Conservation (phyloP, 495 filamentous ascomycete genomes). For the Platismatia glauca region DNA sequence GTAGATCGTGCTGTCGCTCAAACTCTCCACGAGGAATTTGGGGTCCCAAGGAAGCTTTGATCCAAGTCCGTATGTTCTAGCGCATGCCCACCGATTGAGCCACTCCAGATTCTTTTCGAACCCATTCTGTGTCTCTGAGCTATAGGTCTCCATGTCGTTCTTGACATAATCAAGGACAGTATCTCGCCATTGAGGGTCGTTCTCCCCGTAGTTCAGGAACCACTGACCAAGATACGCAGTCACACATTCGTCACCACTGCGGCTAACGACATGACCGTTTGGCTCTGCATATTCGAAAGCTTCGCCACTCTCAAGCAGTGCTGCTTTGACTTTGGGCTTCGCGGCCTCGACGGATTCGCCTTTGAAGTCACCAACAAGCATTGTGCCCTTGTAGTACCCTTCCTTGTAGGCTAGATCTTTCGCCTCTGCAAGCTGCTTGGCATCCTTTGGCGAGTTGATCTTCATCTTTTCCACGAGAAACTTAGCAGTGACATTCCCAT, state of each 20-base stretch:
- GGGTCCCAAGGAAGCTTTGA: slow-evolving; percentile 94
- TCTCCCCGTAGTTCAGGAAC: slow-evolving; percentile 93
- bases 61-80: slow-evolving; percentile 83
- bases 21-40: slow-evolving; percentile 82
- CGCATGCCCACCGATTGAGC: slow-evolving; percentile 94
- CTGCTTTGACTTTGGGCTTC: slow-evolving; percentile 75
- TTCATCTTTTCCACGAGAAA: slow-evolving; percentile 85
- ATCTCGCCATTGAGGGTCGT: slow-evolving; percentile 65
- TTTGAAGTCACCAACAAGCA: slow-evolving; percentile 82
- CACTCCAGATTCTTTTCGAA: slow-evolving; percentile 80
- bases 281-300: slow-evolving; percentile 93
- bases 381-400: slow-evolving; percentile 92
- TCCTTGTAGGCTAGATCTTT: slow-evolving; percentile 96
- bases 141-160: slow-evolving; percentile 69
- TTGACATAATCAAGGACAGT: slow-evolving; percentile 64
- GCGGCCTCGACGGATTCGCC: slow-evolving; percentile 75
- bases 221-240: slow-evolving; percentile 93
- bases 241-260: slow-evolving; percentile 83
- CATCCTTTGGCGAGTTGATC: slow-evolving; percentile 92
- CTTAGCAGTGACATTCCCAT: slow-evolving; percentile 75
- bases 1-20: slow-evolving; percentile 88
- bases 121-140: slow-evolving; percentile 67
- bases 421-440: slow-evolving; percentile 79
- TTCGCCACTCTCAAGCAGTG: slow-evolving; percentile 67
- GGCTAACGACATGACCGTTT: slow-evolving; percentile 74